phyloP scores from a whole-genome alignment of 345 rosid genomes.

The Odontarrhena argentea region DNA sequence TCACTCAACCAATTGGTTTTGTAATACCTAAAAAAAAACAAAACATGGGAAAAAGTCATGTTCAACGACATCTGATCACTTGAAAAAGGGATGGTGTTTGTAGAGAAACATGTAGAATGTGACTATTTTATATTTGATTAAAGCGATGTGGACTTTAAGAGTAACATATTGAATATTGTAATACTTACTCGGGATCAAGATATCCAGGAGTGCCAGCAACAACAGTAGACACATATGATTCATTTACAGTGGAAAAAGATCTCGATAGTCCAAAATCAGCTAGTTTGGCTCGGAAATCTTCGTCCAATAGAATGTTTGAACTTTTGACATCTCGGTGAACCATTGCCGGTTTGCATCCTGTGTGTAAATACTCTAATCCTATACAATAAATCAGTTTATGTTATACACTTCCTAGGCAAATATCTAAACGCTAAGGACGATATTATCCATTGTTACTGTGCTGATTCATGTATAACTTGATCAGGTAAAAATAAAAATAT shows the following conservation, averaged over 20 bases:
- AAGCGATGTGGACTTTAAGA: neutral
- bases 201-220: slow-evolving; percentile 38
- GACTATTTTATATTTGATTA: too few species aligned
- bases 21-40: slow-evolving; percentile 36
- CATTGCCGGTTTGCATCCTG: slow-evolving; percentile 47
- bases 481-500: neutral
- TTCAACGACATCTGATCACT: neutral
- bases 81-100: neutral
- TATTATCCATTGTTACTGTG: neutral
- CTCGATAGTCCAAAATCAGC: slow-evolving; percentile 49
- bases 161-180: neutral
- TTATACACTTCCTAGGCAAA: neutral
- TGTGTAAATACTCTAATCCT: slow-evolving; percentile 48
- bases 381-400: slow-evolving; percentile 10
- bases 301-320: slow-evolving; percentile 43
- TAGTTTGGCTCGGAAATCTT: slow-evolving; percentile 42
- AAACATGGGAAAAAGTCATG: neutral
- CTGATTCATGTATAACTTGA: neutral
- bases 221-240: slow-evolving; percentile 17
- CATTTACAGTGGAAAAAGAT: slow-evolving; percentile 28
- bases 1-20: slow-evolving; percentile 31
- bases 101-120: neutral
- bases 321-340: slow-evolving; percentile 47
- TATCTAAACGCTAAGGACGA: neutral
- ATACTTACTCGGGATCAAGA: slow-evolving; percentile 48